These are phyloP conservation scores for Hortiboletus campestris DNA, from an alignment of 768 basidiomycete species.

Conservation along the genomic window DNA sequence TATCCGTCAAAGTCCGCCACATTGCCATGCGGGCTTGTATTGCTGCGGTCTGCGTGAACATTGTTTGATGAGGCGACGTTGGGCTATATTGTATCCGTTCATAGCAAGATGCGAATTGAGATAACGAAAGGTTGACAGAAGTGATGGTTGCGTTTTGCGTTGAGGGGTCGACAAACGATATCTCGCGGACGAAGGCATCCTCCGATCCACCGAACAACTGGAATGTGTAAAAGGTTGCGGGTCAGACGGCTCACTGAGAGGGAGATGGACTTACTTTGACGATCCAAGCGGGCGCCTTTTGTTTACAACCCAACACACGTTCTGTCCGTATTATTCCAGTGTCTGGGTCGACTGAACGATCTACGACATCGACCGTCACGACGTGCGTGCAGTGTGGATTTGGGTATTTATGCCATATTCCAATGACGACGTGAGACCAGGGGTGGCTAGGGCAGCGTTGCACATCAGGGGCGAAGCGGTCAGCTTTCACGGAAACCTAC, in stretches of 20 bases:
- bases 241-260: conserved; percentile 9
- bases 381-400: conserved; percentile 91
- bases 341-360: conserved; percentile 76
- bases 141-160: conserved; percentile 80
- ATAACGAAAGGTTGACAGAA: conserved; percentile 89
- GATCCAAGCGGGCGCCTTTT: conserved; percentile 89
- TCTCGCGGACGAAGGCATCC: conserved; percentile 92
- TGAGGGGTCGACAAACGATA: conserved; percentile 88
- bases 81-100: conserved; percentile 89
- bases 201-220: conserved; percentile 91
- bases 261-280: conserved; percentile 66
- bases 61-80: conserved; percentile 56
- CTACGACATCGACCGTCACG: conserved; percentile 81
- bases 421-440: conserved; percentile 88
- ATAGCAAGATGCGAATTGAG: conserved; percentile 91
- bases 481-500: conserved; percentile 29
- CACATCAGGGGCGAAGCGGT: conserved; percentile 3
- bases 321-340: conserved; percentile 93
- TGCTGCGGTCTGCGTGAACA: conserved; percentile 88
- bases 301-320: conserved; percentile 86
- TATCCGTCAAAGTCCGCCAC: conserved; percentile 80
- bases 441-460: conserved; percentile 57
- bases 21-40: conserved; percentile 79
- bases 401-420: conserved; percentile 96
- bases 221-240: neutral